Evolutionary conservation across 2,329 filamentous ascomycete genomes (phyloP), one percentile per base, ranked within the genome.

Genomic region (Colletotrichum tropicicola): DNA sequence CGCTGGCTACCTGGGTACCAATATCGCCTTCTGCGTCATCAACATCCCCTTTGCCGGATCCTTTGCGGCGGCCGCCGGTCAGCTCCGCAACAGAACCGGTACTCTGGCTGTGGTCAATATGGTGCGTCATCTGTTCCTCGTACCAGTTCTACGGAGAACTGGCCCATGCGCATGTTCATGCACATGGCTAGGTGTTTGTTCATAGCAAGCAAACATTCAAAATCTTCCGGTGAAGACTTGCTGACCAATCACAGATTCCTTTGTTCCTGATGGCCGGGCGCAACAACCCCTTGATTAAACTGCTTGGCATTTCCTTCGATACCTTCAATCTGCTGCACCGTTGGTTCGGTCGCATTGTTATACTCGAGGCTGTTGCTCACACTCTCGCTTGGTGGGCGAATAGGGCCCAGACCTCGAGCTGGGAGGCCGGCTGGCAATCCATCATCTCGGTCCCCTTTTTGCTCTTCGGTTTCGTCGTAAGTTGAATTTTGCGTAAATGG

Each of bases 321-420:
- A 93, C 91, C 1, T 94, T 92, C 83, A 95, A 94, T 79, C 79
- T 95, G 66, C 82, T 94, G 62, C 92, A 95, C 77, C 87, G 92
- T 67, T 94, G 92, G 92, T 86, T 93, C 68, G 92, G 92, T 70
- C 88, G 92, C 39, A 92, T 94, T 65, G 90, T 92, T 25, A 84
- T 91, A 17, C 78, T 92, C 13, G 91, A 95, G 75, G 83, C 89
- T 9, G 70, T 94, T 41, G 81, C 85, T 28, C 92, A 94, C 77
- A 88, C 87, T 1, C 73, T 88, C 39, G 85, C 89, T 54, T 92
- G 83, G 77, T 83, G 87, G 67, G 77, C 80, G 19, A 76, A 79
- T 10, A 77, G 75, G 19, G 80, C 79, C 9, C 52, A 72, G 1
- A 67, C 74, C 65, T 74, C 76, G 64, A 84, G 83, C 55, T 92